phyloP scores from a whole-genome alignment of 805 yeast species.

The Candida endomychidarum region DNA sequence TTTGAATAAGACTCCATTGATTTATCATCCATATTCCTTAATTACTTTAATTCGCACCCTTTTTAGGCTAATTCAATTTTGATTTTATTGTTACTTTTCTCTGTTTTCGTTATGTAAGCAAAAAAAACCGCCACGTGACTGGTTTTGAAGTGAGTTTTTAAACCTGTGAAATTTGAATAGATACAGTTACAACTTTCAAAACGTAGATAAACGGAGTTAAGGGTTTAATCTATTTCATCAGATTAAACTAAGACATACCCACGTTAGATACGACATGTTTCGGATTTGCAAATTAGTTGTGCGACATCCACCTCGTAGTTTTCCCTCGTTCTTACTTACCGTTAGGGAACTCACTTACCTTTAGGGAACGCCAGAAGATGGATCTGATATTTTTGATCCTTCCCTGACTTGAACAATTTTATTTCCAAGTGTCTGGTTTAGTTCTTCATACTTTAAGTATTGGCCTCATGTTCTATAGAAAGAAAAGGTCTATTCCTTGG shows the following conservation, averaged over 20 bases:
- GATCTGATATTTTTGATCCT: too few relatives aligned
- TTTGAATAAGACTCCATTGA: conserved; percentile 13
- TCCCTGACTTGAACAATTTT: too few relatives aligned
- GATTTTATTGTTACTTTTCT: too few relatives aligned
- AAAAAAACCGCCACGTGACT: conserved; percentile 1
- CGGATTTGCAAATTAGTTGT: not conserved
- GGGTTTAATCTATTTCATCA: not conserved
- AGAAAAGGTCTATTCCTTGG: too few relatives aligned
- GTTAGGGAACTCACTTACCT: not conserved
- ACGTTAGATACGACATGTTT: conserved; percentile 1
- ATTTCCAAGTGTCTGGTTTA: too few relatives aligned
- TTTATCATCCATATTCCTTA: conserved; percentile 14
- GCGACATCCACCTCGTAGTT: not conserved
- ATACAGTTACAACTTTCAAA: too few relatives aligned
- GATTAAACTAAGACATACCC: not conserved
- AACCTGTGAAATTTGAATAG: too few relatives aligned
- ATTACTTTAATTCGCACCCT: conserved; percentile 6
- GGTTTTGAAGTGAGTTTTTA: too few relatives aligned
- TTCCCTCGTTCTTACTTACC: not conserved
- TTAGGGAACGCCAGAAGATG: too few relatives aligned
- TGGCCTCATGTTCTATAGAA: too few relatives aligned
- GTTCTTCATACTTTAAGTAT: too few relatives aligned
- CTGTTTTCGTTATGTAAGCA: too few relatives aligned
- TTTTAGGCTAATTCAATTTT: not conserved
- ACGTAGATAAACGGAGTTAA: not conserved